These are phyloP conservation scores for Peziza echinospora DNA, from an alignment of 495 filamentous ascomycete genomes.

Conservation along the genomic window DNA sequence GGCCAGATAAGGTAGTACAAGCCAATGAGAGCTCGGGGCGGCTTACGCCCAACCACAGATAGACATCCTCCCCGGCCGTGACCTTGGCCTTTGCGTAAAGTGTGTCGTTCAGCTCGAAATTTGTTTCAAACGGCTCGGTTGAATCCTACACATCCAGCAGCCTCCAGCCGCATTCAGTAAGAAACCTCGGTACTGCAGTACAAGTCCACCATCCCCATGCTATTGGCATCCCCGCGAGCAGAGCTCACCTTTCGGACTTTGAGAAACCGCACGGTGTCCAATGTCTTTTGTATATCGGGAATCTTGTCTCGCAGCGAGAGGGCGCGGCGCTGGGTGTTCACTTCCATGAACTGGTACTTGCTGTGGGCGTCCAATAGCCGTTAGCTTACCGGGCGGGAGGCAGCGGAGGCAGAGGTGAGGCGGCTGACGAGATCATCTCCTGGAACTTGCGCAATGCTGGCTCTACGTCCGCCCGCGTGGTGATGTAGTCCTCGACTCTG, in stretches of 20 bases:
- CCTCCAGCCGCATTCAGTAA: background rate
- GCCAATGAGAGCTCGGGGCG: too few species aligned
- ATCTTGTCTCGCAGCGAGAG: constrained; percentile 78
- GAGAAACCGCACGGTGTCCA: constrained; percentile 77
- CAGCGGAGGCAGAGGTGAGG: constrained; percentile 6
- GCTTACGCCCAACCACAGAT: constrained; percentile 75
- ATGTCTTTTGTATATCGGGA: constrained; percentile 91
- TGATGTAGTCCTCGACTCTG: constrained; percentile 85
- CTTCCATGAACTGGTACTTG: constrained; percentile 99
- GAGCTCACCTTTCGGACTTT: constrained; percentile 39
- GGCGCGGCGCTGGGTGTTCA: constrained; percentile 68
- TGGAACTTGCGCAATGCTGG: constrained; percentile 77
- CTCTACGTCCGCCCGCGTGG: constrained; percentile 70
- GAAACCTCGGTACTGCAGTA: too few species aligned
- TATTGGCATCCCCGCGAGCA: background rate
- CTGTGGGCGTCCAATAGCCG: constrained; percentile 22
- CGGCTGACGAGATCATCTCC: constrained; percentile 94
- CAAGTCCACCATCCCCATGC: background rate
- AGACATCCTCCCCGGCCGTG: constrained; percentile 72
- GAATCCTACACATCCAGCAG: constrained; percentile 13
- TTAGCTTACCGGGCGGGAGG: constrained; percentile 1
- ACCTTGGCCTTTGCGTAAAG: constrained; percentile 74
- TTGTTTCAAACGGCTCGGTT: constrained; percentile 55
- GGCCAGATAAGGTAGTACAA: background rate
- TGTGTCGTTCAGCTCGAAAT: constrained; percentile 91